Evolutionary conservation across 306 rosid species (phyloP), one percentile per base, ranked within the genome.

Genomic region (Alnus glutinosa): DNA sequence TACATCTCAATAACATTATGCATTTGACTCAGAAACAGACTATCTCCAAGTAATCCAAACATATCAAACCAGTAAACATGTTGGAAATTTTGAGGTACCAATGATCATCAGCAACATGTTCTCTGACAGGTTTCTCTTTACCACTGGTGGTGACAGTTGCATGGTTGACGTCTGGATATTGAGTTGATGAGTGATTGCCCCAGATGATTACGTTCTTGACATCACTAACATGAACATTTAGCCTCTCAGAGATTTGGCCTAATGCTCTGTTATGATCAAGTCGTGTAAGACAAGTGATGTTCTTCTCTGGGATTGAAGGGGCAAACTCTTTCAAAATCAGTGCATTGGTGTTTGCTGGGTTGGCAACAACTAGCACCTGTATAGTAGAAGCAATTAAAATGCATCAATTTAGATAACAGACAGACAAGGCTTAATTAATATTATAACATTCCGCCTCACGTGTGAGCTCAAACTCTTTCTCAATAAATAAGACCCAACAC

Each of bases 111-210:
- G 55, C 74, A 50, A 93, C 87, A 73, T 76, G 83, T 80, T 89
- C 87, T 77, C 85, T 75, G 75, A 93, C 98, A 1, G 84, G 70
- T 74, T 86, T 92, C 30, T 81, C 85, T 7, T 79, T 87, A 0
- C 62, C 6, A 55, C 70, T 74, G 39, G 74, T 76, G 42, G 76
- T 73, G 63, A 88, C 88, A 2, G 86, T 90, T 5, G 97, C 99
- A 67, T 95, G 99, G 77, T 92, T 93, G 72, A 89, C 92, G 34
- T 95, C 96, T 23, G 98, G 98, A 73, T 95, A 92, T 79, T 95
- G 98, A 59, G 97, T 90, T 48, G 98, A 95, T 75, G 99, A 95
- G 85, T 93, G 99, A 77, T 93, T 93, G 1, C 99, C 97, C 98
- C 98, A 95, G 50, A 95, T 91, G 71, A 91, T 88, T 2, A 90